Evolutionary conservation across 139 green algal species (phyloP), one percentile per base, ranked within the genome.

Genomic region (Mesotaenium endlicherianum): DNA sequence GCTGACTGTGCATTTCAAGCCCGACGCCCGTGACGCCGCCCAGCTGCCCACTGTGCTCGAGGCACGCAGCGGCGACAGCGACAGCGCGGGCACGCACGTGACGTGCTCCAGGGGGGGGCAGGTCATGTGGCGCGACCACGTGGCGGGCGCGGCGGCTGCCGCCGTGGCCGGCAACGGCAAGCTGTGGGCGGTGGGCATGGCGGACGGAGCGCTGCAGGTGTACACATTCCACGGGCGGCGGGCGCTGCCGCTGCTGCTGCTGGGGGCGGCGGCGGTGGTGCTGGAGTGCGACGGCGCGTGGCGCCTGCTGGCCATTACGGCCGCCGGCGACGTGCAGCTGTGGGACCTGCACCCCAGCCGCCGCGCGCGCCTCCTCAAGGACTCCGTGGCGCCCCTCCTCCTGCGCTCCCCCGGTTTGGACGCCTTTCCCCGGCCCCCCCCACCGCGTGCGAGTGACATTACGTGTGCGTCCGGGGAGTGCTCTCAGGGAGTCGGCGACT

Each of bases 321-420:
- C 30, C 34, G 34, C 36, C 5, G 77, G 77, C 36, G 8, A 69
- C 4, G 64, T 84, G 41, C 64, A 83, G 31, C 38, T 84, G 8
- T 84, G 77, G 77, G 77, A 84, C 67, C 64, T 84, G 30, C 36
- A 47, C 16, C 55, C n/a, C n/a, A n/a, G n/a, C n/a, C n/a, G n/a
- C n/a, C n/a, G n/a, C n/a, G n/a, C n/a, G n/a, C n/a, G n/a, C n/a
- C n/a, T n/a, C n/a, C n/a, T n/a, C n/a, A n/a, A n/a, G n/a, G n/a
- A n/a, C n/a, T n/a, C n/a, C n/a, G n/a, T n/a, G n/a, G n/a, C n/a
- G n/a, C n/a, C n/a, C n/a, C n/a, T n/a, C n/a, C n/a, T n/a, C n/a
- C n/a, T n/a, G n/a, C n/a, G n/a, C n/a, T n/a, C n/a, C n/a, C n/a
- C n/a, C n/a, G n/a, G n/a, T n/a, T n/a, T n/a, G n/a, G n/a, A n/a